Evolutionary conservation across 306 rosid genomes (phyloP), one percentile per base, ranked within the genome.

Genomic region (Hylodesmum podocarpum): DNA sequence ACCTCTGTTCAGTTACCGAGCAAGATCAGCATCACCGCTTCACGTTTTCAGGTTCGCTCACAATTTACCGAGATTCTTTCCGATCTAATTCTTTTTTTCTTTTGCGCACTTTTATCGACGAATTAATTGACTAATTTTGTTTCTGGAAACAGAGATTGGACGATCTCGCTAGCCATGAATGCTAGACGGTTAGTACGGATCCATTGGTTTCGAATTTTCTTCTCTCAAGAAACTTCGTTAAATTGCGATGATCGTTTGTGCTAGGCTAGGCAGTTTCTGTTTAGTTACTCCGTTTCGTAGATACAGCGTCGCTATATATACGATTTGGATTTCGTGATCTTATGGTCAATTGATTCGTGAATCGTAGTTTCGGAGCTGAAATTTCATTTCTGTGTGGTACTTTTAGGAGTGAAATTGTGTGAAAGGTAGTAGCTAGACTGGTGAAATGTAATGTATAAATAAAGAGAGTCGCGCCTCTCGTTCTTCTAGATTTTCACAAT

Each of bases 141-240:
- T 77, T 7, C 5, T 66, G 14, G 69, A 36, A 62, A 51, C 75
- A 72, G 74, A 73, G 34, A 54, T 39, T 72, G 66, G 71, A 55
- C 86, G 82, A 77, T 82, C 72, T 65, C 40, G 71, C 25, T 7
- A 65, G 79, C 70, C 71, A 82, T 82, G 86, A 77, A 77, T 72
- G 22, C 86, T 64, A 65, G 86, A 73, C 77, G 79, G 86, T 82
- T 44, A 44, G 86, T 64, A 50, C n/a, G 19, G 39, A 29, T 76
- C 65, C 65, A 22, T 19, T 25, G 34, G 11, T 70, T 25, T 31
- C n/a, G 43, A 16, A 9, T 43, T 11, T 37, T 11, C 8, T 47
- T 71, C 37, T 70, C 21, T 41, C 22, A 0, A 36, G 6, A 71
- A 27, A 49, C 10, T 71, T 61, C 58, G 53, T 12, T 55, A 6